phyloP scores from a whole-genome alignment of 108 stramenopile species.

The Pelagomonas calceolata region DNA sequence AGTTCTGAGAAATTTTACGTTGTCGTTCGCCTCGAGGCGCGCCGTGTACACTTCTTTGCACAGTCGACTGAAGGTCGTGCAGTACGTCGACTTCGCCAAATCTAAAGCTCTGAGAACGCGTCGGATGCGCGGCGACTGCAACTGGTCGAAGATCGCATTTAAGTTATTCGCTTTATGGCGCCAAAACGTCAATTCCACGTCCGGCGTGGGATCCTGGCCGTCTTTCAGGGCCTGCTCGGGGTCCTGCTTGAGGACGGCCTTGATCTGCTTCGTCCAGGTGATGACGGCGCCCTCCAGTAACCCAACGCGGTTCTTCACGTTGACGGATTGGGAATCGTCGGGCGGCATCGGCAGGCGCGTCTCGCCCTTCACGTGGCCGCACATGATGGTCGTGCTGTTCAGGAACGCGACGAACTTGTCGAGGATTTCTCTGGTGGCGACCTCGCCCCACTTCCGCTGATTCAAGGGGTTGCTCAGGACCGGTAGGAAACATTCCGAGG shows the following conservation, averaged over 20 bases:
- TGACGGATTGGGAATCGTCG: constrained; percentile 22
- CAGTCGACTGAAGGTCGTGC: constrained; percentile 63
- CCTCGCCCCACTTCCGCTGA: constrained; percentile 69
- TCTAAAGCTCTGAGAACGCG: constrained; percentile 65
- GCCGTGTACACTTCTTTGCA: constrained; percentile 75
- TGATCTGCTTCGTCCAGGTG: constrained; percentile 86
- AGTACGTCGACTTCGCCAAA: constrained; percentile 68
- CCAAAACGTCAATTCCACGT: constrained; percentile 76
- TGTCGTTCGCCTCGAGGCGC: constrained; percentile 74
- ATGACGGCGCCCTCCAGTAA: constrained; percentile 75
- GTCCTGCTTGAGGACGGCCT: constrained; percentile 74
- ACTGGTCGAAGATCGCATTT: constrained; percentile 74
- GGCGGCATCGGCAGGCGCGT: constrained; percentile 74
- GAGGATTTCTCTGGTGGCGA: constrained; percentile 63
- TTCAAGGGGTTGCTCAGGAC: constrained; percentile 61
- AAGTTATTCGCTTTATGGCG: constrained; percentile 69
- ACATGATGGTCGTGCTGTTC: constrained; percentile 61
- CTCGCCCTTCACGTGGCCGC: constrained; percentile 76
- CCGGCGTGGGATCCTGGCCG: constrained; percentile 69
- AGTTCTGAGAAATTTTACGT: constrained; percentile 68
- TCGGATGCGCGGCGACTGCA: constrained; percentile 61
- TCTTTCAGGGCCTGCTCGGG: constrained; percentile 67
- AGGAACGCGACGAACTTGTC: constrained; percentile 67
- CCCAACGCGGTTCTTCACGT: constrained; percentile 59
- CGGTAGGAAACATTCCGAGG: constrained; percentile 61